Conservation (phyloP, 495 filamentous ascomycete genomes). For the Lasiosphaeria ovina region DNA sequence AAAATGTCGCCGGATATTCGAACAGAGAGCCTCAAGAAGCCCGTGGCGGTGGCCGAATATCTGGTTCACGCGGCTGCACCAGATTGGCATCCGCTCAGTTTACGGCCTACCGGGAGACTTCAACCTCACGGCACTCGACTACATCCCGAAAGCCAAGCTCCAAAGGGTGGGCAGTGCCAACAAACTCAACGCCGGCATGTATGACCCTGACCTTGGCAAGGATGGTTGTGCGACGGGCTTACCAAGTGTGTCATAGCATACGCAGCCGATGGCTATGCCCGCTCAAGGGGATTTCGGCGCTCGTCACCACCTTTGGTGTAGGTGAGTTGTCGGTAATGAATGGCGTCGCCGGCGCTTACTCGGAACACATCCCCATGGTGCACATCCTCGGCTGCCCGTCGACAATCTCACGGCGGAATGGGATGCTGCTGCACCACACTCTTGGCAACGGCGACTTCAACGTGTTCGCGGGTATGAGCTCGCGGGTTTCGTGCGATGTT, state of each 20-base stretch:
- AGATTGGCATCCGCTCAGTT: constrained; percentile 66
- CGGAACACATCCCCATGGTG: constrained; percentile 73
- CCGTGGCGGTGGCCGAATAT: constrained; percentile 56
- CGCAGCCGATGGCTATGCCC: constrained; percentile 77
- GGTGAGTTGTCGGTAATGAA: constrained; percentile 77
- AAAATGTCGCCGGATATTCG: constrained; percentile 35
- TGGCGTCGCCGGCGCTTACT: constrained; percentile 67
- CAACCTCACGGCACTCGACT: constrained; percentile 68
- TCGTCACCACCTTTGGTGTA: constrained; percentile 79
- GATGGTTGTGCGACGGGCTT: not conserved
- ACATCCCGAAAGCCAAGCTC: constrained; percentile 58
- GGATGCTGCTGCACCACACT: constrained; percentile 84
- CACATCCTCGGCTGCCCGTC: constrained; percentile 78
- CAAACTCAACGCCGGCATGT: constrained; percentile 72
- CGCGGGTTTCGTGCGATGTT: constrained; percentile 65
- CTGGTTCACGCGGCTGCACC: constrained; percentile 65
- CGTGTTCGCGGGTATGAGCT: constrained; percentile 79
- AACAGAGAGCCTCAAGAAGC: constrained; percentile 40
- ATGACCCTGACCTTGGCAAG: not conserved
- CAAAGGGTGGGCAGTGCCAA: constrained; percentile 80
- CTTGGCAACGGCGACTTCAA: constrained; percentile 88
- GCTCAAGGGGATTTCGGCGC: constrained; percentile 66
- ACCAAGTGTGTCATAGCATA: constrained; percentile 48
- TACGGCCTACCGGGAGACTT: constrained; percentile 78
- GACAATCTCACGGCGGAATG: constrained; percentile 56